A percentile compares a stretch with the other conserved stretches of the same genome.
phyloP scores from a whole-genome alignment of 1,284 basidiomycete genomes.

The Marasmius tenuissimus region DNA sequence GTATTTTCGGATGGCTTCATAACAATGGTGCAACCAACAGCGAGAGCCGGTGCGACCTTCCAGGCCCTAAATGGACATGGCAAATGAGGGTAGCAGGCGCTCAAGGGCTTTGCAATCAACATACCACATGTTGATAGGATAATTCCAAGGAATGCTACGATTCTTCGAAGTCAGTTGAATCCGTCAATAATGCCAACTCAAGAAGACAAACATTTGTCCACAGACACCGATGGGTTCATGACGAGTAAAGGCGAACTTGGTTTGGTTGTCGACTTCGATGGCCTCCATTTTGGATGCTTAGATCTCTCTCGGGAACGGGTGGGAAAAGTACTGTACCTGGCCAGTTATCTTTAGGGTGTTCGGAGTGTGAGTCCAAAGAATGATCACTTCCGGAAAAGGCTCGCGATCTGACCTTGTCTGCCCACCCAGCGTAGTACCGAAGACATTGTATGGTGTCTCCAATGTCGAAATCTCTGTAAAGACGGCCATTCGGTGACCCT shows the following conservation, averaged over 20 bases:
- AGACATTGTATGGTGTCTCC: constrained; percentile 79
- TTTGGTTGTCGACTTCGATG: constrained; percentile 79
- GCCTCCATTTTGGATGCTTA: constrained; percentile 39
- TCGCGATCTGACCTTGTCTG: constrained; percentile 15
- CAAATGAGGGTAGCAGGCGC: constrained; percentile 8
- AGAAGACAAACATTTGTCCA: constrained; percentile 73
- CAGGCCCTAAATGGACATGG: constrained; percentile 61
- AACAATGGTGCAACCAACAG: constrained; percentile 84
- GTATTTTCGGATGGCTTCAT: constrained; percentile 94
- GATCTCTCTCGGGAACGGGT: constrained; percentile 11
- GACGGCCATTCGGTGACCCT: no score
- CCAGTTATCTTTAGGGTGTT: constrained; percentile 59
- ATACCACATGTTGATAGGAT: constrained; percentile 89
- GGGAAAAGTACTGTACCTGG: constrained; percentile 39
- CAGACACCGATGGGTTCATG: constrained; percentile 95
- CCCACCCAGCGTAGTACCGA: constrained; percentile 75
- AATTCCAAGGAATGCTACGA: constrained; percentile 85
- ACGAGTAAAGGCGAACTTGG: constrained; percentile 82
- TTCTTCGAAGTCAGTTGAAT: constrained; percentile 2
- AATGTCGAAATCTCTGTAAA: constrained; percentile 78
- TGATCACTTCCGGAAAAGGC: neutral
- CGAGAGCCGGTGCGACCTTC: constrained; percentile 90
- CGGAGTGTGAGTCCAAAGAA: constrained; percentile 41
- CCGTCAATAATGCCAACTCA: constrained; percentile 7
- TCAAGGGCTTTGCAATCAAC: neutral